Evolutionary conservation across 2,329 filamentous ascomycete species (phyloP).

Genomic region (Sarocladium kiliense): DNA sequence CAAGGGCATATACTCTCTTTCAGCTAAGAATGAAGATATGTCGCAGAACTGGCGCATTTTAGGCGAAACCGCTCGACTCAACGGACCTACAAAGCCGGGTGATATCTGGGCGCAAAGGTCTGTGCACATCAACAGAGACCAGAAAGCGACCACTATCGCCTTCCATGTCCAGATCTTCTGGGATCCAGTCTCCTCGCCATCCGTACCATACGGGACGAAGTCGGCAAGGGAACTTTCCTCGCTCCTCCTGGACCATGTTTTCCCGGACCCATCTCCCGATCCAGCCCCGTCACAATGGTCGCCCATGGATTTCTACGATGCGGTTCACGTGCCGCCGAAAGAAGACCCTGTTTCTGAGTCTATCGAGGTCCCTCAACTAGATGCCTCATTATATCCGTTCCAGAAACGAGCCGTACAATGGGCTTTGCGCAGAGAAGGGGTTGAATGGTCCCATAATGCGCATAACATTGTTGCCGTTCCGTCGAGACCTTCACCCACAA

Average conservation of each 20-base stretch:
- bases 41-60: constrained; percentile 16
- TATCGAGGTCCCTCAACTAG: constrained; percentile 38
- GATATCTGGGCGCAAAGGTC: constrained; percentile 29
- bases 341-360: constrained; percentile 30
- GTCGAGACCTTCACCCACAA: neutral
- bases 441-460: constrained; percentile 33
- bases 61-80: constrained; percentile 12
- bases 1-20: constrained; percentile 11
- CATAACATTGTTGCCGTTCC: neutral
- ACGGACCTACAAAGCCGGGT: constrained; percentile 17
- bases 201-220: constrained; percentile 3
- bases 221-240: neutral
- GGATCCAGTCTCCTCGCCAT: constrained; percentile 32
- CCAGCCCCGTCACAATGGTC: constrained; percentile 23
- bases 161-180: constrained; percentile 34
- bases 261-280: neutral
- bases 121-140: constrained; percentile 23
- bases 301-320: constrained; percentile 62
- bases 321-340: constrained; percentile 56
- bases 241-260: neutral
- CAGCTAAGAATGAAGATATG: constrained; percentile 18
- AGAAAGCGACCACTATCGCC: constrained; percentile 21
- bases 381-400: constrained; percentile 61
- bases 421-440: constrained; percentile 63
- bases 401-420: constrained; percentile 67